Evolutionary conservation across 2,329 filamentous ascomycete species (phyloP).

Genomic region (Alternaria rosae): DNA sequence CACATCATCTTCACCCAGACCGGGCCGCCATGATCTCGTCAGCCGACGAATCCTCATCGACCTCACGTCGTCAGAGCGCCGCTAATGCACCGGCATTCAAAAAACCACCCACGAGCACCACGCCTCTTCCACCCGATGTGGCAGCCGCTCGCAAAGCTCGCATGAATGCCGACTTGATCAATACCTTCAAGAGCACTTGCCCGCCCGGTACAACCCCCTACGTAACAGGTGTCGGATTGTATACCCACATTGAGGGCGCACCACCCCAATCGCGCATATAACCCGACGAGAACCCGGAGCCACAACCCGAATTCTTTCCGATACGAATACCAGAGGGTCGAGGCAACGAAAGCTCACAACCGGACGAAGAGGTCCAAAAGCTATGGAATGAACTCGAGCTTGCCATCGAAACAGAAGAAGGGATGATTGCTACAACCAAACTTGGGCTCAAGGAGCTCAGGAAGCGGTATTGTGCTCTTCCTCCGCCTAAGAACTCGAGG

Average conservation of each 20-base stretch:
- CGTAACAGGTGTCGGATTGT: constrained; percentile 35
- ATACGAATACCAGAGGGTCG: not conserved
- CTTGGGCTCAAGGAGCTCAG: constrained; percentile 5
- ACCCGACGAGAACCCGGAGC: not conserved
- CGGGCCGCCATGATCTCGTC: not conserved
- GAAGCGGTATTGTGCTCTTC: constrained; percentile 1
- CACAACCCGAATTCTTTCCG: constrained; percentile 7
- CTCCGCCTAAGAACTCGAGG: not conserved
- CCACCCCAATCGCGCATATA: not conserved
- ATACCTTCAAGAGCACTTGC: constrained; percentile 10
- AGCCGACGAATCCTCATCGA: not conserved
- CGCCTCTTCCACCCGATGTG: constrained; percentile 18
- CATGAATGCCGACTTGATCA: constrained; percentile 32
- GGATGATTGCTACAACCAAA: not conserved
- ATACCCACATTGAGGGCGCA: constrained; percentile 30
- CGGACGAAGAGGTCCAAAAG: not conserved
- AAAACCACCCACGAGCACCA: not conserved
- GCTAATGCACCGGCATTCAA: not conserved
- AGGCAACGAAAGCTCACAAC: not conserved
- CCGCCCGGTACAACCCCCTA: constrained; percentile 6
- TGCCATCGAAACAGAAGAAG: constrained; percentile 2
- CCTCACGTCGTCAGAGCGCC: not conserved
- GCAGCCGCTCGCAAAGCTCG: constrained; percentile 17
- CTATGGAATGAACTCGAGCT: not conserved
- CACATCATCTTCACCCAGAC: not conserved